phyloP scores from a whole-genome alignment of 2,329 filamentous ascomycete genomes.

The Dichotomopilus funicola region DNA sequence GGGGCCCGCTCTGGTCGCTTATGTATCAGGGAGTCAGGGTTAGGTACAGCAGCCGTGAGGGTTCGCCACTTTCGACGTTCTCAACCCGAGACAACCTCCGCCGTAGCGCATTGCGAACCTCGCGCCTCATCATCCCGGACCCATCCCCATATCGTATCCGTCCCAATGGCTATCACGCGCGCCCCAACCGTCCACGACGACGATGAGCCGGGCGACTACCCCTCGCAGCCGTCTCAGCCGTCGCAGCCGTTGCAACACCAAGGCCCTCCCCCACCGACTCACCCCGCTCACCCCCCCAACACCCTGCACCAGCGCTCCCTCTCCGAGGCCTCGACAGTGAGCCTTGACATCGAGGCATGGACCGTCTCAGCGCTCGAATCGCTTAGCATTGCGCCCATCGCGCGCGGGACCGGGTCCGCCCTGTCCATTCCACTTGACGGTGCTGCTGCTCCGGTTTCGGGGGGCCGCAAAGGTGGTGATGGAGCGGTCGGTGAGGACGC shows the following conservation, averaged over 20 bases:
- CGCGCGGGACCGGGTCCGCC: slow-evolving; percentile 55
- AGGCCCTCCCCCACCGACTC: neutral
- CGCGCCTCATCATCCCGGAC: neutral
- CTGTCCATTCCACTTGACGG: slow-evolving; percentile 74
- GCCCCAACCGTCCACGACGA: slow-evolving; percentile 1
- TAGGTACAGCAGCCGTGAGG: too few relatives aligned
- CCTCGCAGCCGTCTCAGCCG: neutral
- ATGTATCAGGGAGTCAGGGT: too few relatives aligned
- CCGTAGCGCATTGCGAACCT: neutral
- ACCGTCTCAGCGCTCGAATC: slow-evolving; percentile 52
- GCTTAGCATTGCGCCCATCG: slow-evolving; percentile 47
- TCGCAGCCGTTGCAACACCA: neutral
- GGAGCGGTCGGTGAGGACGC: neutral
- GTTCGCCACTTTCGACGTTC: slow-evolving; percentile 12
- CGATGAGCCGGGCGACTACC: slow-evolving; percentile 7
- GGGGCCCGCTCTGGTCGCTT: too few relatives aligned
- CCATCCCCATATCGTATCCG: neutral
- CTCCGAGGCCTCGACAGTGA: slow-evolving; percentile 25
- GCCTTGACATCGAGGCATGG: slow-evolving; percentile 62
- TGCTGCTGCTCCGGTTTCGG: slow-evolving; percentile 15
- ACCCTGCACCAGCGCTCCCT: slow-evolving; percentile 19
- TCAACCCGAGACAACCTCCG: neutral
- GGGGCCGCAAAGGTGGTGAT: slow-evolving; percentile 19
- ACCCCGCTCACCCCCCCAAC: slow-evolving; percentile 2
- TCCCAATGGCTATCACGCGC: slow-evolving; percentile 22